These are phyloP conservation scores for Solanum bulbocastanum DNA, from an alignment of 257 asterid species.

Conservation along the genomic window DNA sequence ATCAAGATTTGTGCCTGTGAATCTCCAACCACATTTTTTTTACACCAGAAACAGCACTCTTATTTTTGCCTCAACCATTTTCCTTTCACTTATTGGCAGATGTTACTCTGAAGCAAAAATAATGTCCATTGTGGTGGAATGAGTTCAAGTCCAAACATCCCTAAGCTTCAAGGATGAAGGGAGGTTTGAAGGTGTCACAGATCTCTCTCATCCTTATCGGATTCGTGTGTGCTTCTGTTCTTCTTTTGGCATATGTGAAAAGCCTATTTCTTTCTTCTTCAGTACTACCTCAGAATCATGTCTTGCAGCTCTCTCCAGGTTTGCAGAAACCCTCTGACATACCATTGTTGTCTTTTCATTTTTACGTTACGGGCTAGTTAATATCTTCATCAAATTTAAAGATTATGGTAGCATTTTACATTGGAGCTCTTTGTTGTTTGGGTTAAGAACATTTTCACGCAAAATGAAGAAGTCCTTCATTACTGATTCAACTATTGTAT, in stretches of 20 bases:
- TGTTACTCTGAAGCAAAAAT: background rate
- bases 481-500: background rate
- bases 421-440: background rate
- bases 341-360: background rate
- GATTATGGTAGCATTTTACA: background rate
- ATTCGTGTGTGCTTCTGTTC: constrained; percentile 59
- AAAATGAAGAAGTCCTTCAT: background rate
- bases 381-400: background rate
- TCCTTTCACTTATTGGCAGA: background rate
- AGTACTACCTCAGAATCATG: constrained; percentile 33
- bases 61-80: background rate
- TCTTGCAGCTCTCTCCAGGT: constrained; percentile 57
- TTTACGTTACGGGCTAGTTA: background rate
- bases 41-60: background rate
- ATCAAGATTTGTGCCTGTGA: background rate
- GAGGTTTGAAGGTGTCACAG: constrained; percentile 67
- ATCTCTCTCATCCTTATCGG: constrained; percentile 76
- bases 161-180: constrained; percentile 62
- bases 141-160: constrained; percentile 16
- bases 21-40: background rate
- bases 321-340: background rate
- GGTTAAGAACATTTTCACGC: background rate
- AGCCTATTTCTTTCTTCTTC: constrained; percentile 56
- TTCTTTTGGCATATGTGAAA: constrained; percentile 64
- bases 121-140: constrained; percentile 9